phyloP scores from a whole-genome alignment of 2,329 filamentous ascomycete genomes.

The Dactylonectria estremocensis region DNA sequence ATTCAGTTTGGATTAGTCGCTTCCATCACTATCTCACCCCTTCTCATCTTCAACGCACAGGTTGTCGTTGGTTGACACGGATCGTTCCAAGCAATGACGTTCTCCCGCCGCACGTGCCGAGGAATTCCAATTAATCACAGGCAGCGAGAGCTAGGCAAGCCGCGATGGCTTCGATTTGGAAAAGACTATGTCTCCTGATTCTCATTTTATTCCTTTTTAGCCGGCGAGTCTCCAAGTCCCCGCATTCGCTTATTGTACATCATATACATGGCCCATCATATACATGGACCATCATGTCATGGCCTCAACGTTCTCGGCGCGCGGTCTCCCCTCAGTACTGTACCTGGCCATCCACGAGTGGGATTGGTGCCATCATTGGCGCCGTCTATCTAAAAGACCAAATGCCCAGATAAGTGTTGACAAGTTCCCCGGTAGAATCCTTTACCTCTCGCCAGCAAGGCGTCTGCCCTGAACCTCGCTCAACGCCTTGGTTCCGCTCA shows the following conservation, averaged over 20 bases:
- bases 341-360: constrained; percentile 4
- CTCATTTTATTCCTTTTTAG: constrained; percentile 29
- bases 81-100: constrained; percentile 1
- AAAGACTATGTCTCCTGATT: constrained; percentile 6
- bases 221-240: constrained; percentile 21
- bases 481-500: constrained; percentile 91
- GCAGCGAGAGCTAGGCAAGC: background rate
- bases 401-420: background rate
- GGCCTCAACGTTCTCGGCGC: constrained; percentile 13
- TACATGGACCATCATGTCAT: constrained; percentile 24
- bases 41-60: background rate
- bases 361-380: constrained; percentile 7
- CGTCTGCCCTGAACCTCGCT: constrained; percentile 93
- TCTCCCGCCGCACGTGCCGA: constrained; percentile 21
- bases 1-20: background rate
- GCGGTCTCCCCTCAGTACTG: constrained; percentile 10
- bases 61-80: constrained; percentile 20
- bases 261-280: constrained; percentile 31
- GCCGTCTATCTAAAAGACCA: constrained; percentile 18
- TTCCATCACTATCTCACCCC: background rate
- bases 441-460: constrained; percentile 78
- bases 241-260: constrained; percentile 35
- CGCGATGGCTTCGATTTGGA: background rate
- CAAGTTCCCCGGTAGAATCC: background rate
- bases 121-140: background rate